Evolutionary conservation across 306 rosid species (phyloP), one percentile per base, ranked within the genome.

Genomic region (Arachis stenosperma): DNA sequence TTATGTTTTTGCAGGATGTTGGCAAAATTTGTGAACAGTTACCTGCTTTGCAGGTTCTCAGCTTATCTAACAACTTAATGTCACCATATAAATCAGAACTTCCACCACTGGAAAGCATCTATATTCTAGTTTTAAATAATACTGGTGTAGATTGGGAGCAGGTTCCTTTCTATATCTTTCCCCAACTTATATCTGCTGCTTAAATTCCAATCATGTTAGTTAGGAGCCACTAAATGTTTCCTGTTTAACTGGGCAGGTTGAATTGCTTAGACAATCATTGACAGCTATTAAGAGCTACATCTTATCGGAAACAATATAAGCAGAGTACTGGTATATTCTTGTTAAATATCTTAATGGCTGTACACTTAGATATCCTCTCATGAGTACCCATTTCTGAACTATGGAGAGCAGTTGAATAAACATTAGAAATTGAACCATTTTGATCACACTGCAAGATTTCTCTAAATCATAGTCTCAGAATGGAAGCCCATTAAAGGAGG

Each of bases 261-360:
- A 91, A 70, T 70, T 80, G 68, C 89, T 91, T 74, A 79, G 86
- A 65, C 80, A 68, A 30, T 83, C 92, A 22, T 81, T 94, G 68
- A 81, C 92, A 76, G 69, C 84, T 71, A 77, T 94, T 43, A 91
- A 84, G 99, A 94, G 81, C 91, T 91, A 67, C 97, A 94, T 84
- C 88, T 91, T 36, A 81, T 91, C 92, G 91, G 91, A 58, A 94
- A 91, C 83, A 78, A 76, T 52, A 88, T 91, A 70, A 89, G 96
- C 83, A 73, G 74, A 75, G 79, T 91, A 72, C 61, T 70, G 90
- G 98, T 91, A 81, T 71, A 37, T 53, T 65, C 57, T 15, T 15
- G 17, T 15, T 15, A 15, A 15, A 15, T 15, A 15, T 15, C 17
- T 15, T 15, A 15, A 15, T 15, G 17, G 17, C 17, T 15, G 17